phyloP scores from a whole-genome alignment of 306 rosid genomes.

The Cucumis hystrix region DNA sequence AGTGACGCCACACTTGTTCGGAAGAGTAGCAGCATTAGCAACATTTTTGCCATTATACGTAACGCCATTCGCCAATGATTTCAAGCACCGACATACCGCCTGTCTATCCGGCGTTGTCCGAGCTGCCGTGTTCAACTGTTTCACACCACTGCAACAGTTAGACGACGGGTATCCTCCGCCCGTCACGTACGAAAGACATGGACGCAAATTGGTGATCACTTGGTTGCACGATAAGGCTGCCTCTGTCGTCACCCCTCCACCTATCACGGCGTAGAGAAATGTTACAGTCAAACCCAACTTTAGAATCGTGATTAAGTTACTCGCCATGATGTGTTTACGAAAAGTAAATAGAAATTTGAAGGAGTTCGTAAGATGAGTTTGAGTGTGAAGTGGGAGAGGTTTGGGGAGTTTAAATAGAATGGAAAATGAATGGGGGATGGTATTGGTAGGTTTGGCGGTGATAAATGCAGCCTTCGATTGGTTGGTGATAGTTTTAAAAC shows the following conservation, averaged over 20 bases:
- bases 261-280: neutral
- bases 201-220: neutral
- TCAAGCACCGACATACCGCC: slow-evolving; percentile 31
- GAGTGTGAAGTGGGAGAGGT: neutral
- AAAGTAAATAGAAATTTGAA: no score
- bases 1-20: slow-evolving; percentile 24
- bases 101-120: slow-evolving; percentile 21
- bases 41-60: neutral
- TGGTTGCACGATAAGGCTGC: neutral
- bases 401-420: neutral
- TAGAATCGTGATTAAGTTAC: neutral
- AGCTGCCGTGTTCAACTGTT: neutral
- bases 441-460: neutral
- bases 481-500: neutral
- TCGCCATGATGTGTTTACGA: neutral
- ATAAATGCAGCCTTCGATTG: neutral
- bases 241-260: neutral
- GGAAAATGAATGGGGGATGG: neutral
- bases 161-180: neutral
- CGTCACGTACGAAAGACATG: slow-evolving; percentile 11
- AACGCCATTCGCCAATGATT: neutral
- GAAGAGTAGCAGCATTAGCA: slow-evolving; percentile 13
- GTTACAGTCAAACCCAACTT: neutral
- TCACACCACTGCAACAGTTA: slow-evolving; percentile 14
- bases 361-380: neutral